These are phyloP conservation scores for Discostella pseudostelligera DNA, from an alignment of 108 stramenopile species.

Conservation along the genomic window DNA sequence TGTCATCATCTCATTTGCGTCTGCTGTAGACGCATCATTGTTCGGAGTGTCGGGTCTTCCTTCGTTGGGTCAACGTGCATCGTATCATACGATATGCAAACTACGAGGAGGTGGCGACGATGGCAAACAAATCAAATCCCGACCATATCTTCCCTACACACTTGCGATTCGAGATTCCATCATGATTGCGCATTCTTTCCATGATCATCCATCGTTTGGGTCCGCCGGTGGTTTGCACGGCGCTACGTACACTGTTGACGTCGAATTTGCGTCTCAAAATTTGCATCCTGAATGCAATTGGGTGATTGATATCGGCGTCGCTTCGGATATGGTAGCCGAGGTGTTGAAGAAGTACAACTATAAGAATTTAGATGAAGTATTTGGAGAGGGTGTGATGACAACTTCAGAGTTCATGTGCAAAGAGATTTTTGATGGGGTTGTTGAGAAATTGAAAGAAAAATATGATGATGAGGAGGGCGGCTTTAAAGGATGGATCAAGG, in stretches of 20 bases:
- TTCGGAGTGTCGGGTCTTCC: constrained; percentile 22
- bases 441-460: constrained; percentile 42
- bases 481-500: constrained; percentile 79
- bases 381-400: constrained; percentile 78
- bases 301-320: constrained; percentile 93
- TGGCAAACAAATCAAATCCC: neutral
- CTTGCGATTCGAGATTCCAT: constrained; percentile 89
- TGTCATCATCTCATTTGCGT: neutral
- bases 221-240: constrained; percentile 93
- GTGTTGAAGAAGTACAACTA: constrained; percentile 86
- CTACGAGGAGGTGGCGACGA: constrained; percentile 22
- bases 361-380: constrained; percentile 90
- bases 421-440: constrained; percentile 40
- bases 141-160: constrained; percentile 65
- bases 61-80: neutral
- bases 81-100: constrained; percentile 7
- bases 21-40: constrained; percentile 8
- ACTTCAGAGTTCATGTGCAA: constrained; percentile 94
- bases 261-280: constrained; percentile 68
- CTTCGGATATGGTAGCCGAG: constrained; percentile 65
- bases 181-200: constrained; percentile 95
- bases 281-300: constrained; percentile 79
- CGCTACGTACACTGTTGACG: constrained; percentile 93
- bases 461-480: neutral
- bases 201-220: constrained; percentile 80